Base-by-base conservation (phyloP, 2,329 filamentous ascomycete genomes). In the Eurotiales sp. region DNA sequence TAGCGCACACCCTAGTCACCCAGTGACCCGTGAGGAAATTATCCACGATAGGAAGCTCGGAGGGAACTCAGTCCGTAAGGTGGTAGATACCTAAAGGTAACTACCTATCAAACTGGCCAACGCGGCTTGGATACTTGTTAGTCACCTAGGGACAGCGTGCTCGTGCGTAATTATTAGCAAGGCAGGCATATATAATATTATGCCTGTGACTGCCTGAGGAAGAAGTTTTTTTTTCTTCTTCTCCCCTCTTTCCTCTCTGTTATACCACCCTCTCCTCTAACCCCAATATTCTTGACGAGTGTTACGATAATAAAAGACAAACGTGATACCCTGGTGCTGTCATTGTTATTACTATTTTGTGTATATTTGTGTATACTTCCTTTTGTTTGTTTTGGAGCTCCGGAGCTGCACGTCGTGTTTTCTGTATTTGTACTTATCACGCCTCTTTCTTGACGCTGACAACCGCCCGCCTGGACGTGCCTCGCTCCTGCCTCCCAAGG, bases 181-280 rank as follows among this genome's bases (percentile, higher is more conserved):
- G n/a, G n/a, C n/a, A n/a, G n/a, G n/a, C n/a, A n/a, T 42, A 42
- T 50, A 50, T 50, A 50, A 25, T 19, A 12, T 21, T 22, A 17
- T n/a, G n/a, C n/a, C n/a, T 40, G 30, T 45, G 30, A 23, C 29
- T 51, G 47, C 52, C 52, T 54, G 46, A 54, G 51, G 51, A 49
- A 30, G 17, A 45, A 42, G 21, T 21, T 32, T 52, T 46, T 40
- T 42, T 39, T 17, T 46, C 44, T 36, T 43, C 29, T 29, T 23
- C 22, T 11, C n/a, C 34, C 36, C 39, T 41, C 36, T 40, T 37
- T 21, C 23, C 29, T 22, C 21, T 29, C 44, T n/a, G n/a, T n/a
- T n/a, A n/a, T n/a, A n/a, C 17, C 41, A n/a, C 42, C 22, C n/a
- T 27, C 32, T 34, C 23, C 39, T 45, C 12, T 27, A 39, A 32